Evolutionary conservation across 805 yeast species (phyloP).

Genomic region (Suhomyces xylopsoci): DNA sequence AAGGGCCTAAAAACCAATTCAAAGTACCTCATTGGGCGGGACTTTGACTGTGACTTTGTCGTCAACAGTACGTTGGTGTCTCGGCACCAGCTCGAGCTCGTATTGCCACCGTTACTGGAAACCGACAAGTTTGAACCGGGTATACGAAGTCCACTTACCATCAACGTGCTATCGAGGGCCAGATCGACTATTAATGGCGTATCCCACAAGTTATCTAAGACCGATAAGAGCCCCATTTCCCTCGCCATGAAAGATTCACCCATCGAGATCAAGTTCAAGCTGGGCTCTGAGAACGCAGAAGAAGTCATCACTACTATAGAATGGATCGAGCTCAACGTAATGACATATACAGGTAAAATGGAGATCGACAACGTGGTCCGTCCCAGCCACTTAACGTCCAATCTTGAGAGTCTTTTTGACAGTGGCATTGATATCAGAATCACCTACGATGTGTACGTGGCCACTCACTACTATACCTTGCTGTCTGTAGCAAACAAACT

Average conservation of each 20-base stretch:
- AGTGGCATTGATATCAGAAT: conserved; percentile 19
- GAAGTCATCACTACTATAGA: conserved; percentile 4
- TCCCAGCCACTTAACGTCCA: neutral
- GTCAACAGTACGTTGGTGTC: conserved; percentile 31
- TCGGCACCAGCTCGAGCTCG: conserved; percentile 25
- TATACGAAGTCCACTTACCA: conserved; percentile 15
- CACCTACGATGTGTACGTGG: conserved; percentile 14
- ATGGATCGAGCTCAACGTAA: conserved; percentile 12
- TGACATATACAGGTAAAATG: conserved; percentile 1
- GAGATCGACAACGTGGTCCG: neutral
- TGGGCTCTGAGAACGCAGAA: conserved; percentile 4
- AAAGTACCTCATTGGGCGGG: conserved; percentile 27
- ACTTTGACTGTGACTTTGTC: conserved; percentile 23
- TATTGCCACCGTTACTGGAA: conserved; percentile 10
- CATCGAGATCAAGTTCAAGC: conserved; percentile 9
- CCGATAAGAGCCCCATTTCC: conserved; percentile 7
- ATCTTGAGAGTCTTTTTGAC: conserved; percentile 3
- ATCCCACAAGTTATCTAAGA: conserved; percentile 16
- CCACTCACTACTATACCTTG: conserved; percentile 23
- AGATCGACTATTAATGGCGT: conserved; percentile 27
- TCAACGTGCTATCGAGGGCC: conserved; percentile 28
- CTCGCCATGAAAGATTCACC: conserved; percentile 7
- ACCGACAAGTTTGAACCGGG: neutral
- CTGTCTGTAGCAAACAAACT: conserved; percentile 11
- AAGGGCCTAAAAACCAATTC: conserved; percentile 5